Conservation (phyloP, 2,329 filamentous ascomycete genomes). For the Botrytis elliptica region DNA sequence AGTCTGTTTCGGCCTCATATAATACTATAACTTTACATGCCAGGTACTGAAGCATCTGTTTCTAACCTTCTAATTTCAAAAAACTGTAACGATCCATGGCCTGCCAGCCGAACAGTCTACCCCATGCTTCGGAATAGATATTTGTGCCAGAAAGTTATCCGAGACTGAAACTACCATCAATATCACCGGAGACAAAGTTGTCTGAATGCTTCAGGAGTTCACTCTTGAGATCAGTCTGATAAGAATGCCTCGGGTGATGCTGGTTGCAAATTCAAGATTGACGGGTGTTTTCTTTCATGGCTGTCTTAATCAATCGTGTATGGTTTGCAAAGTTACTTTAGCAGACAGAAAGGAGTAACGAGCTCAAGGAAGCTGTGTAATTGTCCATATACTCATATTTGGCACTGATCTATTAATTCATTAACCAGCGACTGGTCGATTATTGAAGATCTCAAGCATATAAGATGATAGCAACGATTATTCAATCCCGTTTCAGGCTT, state of each 20-base stretch:
- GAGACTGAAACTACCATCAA: not conserved
- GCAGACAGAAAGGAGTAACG: not conserved
- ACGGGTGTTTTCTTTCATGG: not conserved
- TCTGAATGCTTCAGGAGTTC: not conserved
- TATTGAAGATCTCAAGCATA: not conserved
- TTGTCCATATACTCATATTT: not conserved
- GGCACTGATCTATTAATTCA: not conserved
- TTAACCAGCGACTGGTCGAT: not conserved
- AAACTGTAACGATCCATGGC: fast-evolving
- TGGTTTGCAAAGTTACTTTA: not conserved
- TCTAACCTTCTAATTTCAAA: no score
- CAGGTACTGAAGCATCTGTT: no score
- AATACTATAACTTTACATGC: no score
- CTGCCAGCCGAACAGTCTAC: not conserved
- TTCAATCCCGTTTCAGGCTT: no score
- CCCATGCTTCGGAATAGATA: not conserved
- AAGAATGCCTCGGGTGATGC: not conserved
- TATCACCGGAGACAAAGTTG: not conserved
- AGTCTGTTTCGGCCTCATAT: no score
- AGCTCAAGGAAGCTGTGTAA: not conserved
- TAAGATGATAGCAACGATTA: not conserved
- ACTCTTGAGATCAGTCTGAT: not conserved
- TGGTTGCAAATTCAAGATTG: not conserved
- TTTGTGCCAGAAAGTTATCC: not conserved
- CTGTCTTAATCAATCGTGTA: not conserved